A percentile compares a stretch with the other conserved stretches of the same genome.
Conservation (phyloP, 441 rosid species). For the Gossypium aridum region DNA sequence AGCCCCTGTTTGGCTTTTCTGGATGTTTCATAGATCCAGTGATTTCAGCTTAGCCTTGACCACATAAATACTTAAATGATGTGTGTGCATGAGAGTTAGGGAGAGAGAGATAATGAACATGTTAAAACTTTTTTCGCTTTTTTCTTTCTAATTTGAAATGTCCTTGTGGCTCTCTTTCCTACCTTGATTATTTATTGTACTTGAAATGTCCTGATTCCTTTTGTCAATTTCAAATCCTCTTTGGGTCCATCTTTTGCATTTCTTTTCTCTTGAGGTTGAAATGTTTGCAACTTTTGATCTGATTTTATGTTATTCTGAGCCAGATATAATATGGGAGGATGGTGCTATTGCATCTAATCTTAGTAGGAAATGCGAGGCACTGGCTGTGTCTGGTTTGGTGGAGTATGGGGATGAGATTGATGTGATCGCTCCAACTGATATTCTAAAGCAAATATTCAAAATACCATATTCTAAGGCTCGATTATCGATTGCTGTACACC, state of each 20-base stretch:
- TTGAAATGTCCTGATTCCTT: background rate
- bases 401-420: constrained; percentile 95
- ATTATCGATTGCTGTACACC: constrained; percentile 82
- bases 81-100: background rate
- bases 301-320: constrained; percentile 14
- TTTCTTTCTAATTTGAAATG: background rate
- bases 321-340: constrained; percentile 69
- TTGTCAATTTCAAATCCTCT: background rate
- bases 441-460: constrained; percentile 89
- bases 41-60: background rate
- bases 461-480: constrained; percentile 94
- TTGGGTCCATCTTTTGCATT: background rate
- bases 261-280: constrained; percentile 13
- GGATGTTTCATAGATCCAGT: background rate
- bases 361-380: constrained; percentile 77
- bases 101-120: background rate
- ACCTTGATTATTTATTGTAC: background rate
- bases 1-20: background rate
- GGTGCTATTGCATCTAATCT: constrained; percentile 58
- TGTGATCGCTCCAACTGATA: constrained; percentile 84
- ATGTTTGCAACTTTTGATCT: background rate
- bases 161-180: background rate
- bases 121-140: background rate
- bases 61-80: background rate
- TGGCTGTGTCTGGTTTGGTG: constrained; percentile 84